Percentiles rank a stretch among this genome's conserved stretches.
These are phyloP conservation scores for Carpinus fangiana DNA, from an alignment of 306 rosid species.

Conservation along the genomic window DNA sequence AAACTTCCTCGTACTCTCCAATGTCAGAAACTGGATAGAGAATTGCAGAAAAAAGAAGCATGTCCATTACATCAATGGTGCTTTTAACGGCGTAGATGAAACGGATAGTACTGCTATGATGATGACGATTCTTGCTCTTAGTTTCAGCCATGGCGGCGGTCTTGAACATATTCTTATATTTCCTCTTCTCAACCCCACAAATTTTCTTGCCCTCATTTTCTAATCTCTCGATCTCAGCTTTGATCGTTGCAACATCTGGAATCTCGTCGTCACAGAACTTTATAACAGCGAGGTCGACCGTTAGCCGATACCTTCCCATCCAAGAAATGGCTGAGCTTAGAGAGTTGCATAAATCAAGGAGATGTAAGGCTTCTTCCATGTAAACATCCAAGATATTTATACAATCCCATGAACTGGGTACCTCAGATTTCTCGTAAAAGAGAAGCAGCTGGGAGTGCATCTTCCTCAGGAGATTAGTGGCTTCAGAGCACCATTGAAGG, in stretches of 20 bases:
- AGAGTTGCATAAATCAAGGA: constrained; percentile 8
- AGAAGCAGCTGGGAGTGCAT: constrained; percentile 10
- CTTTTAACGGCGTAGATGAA: not conserved
- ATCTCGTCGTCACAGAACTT: not conserved
- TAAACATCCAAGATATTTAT: not conserved
- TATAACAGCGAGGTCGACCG: not conserved
- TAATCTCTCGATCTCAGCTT: constrained; percentile 1
- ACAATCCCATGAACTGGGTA: not conserved
- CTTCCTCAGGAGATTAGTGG: constrained; percentile 5
- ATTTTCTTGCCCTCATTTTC: constrained; percentile 6
- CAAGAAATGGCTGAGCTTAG: not conserved
- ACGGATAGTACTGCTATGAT: not conserved
- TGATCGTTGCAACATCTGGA: not conserved
- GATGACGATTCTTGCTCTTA: not conserved
- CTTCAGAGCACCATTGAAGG: constrained; percentile 23
- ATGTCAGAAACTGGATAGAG: not conserved
- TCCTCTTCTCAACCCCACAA: not conserved
- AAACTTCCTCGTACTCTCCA: not conserved
- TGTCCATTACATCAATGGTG: not conserved
- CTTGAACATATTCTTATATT: too few relatives aligned
- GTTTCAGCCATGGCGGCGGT: not conserved
- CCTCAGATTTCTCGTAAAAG: not conserved
- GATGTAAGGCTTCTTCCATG: constrained; percentile 14
- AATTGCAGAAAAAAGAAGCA: not conserved
- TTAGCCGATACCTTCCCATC: not conserved